Evolutionary conservation across 163 green algal species (phyloP), one percentile per base, ranked within the genome.

Genomic region (Trebouxiophyceae sp.): DNA sequence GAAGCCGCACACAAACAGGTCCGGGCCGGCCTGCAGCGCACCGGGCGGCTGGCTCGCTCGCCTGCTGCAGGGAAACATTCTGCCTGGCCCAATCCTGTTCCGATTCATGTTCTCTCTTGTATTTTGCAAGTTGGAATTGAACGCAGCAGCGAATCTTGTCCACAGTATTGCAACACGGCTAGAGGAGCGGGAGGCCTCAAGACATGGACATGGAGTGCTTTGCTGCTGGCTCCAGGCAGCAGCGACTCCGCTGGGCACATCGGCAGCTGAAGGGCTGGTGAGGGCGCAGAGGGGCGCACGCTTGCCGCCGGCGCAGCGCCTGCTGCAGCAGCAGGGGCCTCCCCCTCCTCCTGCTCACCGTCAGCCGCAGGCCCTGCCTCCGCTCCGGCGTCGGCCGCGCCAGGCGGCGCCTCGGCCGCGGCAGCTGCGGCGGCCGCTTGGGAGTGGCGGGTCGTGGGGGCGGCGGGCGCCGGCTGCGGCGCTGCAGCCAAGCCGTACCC

Each of bases 1-100:
- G 72, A 89, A 94, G 39, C 45, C 62, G 63, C 87, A 85, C 5
- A 79, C 73, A 39, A 91, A 68, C 66, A 89, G 23, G 28, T 50
- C 8, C n/a, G n/a, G n/a, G n/a, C n/a, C n/a, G n/a, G n/a, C n/a
- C n/a, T n/a, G n/a, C n/a, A n/a, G n/a, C n/a, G n/a, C n/a, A n/a
- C n/a, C n/a, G n/a, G n/a, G n/a, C n/a, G n/a, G n/a, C n/a, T n/a
- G n/a, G n/a, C n/a, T n/a, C n/a, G n/a, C n/a, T n/a, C 12, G 16
- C 16, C 39, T 50, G 12, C 39, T 50, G 39, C 39, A 50, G 12
- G 16, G 16, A 50, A 16, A 50, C 16, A 8, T 50, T 50, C 39
- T 50, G 39, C 39, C 39, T 50, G 16, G 39, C 16, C 39, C 16
- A 50, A n/a, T 16, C 12, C 12, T 50, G 39, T 8, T n/a, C 12